Evolutionary conservation across 2,329 filamentous ascomycete genomes (phyloP).

Genomic region (Colletotrichum lini): DNA sequence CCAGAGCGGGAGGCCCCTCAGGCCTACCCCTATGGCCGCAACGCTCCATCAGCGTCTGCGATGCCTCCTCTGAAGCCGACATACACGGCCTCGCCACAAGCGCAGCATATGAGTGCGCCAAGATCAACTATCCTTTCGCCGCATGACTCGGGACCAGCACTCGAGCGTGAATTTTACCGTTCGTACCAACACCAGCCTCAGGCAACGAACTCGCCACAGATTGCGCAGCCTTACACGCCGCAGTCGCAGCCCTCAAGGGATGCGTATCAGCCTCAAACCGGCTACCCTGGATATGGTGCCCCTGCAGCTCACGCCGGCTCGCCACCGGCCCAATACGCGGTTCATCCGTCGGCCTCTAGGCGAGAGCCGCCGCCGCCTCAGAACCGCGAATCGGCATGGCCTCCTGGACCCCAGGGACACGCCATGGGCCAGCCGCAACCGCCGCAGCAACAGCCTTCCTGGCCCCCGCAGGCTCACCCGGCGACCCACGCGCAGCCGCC

Average conservation of each 20-base stretch:
- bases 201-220: constrained; percentile 63
- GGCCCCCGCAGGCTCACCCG: constrained; percentile 53
- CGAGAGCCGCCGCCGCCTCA: constrained; percentile 57
- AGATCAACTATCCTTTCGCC: constrained; percentile 59
- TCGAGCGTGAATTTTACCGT: constrained; percentile 66
- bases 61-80: constrained; percentile 71
- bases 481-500: constrained; percentile 52
- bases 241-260: constrained; percentile 55
- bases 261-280: constrained; percentile 60
- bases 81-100: constrained; percentile 65
- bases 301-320: constrained; percentile 60
- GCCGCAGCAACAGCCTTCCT: constrained; percentile 49
- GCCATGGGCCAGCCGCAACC: constrained; percentile 47
- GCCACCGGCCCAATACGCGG: constrained; percentile 69
- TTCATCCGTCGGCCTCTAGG: constrained; percentile 61
- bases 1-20: constrained; percentile 65
- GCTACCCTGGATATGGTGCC: constrained; percentile 59
- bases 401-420: constrained; percentile 46
- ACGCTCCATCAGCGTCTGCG: constrained; percentile 56
- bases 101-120: constrained; percentile 62
- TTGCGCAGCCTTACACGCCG: constrained; percentile 61
- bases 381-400: constrained; percentile 55
- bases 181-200: constrained; percentile 55
- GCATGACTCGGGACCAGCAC: constrained; percentile 55
- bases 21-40: constrained; percentile 63